Conservation (phyloP, 805 yeast species). For the Lipomyces lipofer region DNA sequence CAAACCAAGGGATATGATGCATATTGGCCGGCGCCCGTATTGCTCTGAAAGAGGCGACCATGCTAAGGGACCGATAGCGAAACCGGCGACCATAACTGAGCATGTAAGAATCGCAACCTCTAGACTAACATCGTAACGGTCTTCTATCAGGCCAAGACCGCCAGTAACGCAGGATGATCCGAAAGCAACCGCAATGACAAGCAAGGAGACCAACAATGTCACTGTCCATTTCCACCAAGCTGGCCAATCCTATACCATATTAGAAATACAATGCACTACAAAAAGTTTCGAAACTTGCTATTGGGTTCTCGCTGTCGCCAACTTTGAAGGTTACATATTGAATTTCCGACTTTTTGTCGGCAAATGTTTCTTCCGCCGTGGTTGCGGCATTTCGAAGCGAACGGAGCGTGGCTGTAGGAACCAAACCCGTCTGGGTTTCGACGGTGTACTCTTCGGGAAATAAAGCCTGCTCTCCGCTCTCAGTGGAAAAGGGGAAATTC, state of each 20-base stretch:
- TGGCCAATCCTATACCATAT: conserved; percentile 14
- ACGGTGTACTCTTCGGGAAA: conserved; percentile 88
- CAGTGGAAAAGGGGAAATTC: conserved; percentile 47
- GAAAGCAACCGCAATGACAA: conserved; percentile 86
- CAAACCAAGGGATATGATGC: conserved; percentile 68
- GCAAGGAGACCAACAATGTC: conserved; percentile 63
- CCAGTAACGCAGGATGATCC: conserved; percentile 91
- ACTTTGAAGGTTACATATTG: conserved; percentile 80
- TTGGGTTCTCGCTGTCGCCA: conserved; percentile 86
- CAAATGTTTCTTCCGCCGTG: conserved; percentile 31
- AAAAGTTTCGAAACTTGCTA: conserved; percentile 16
- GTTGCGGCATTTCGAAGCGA: not conserved
- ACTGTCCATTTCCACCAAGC: conserved; percentile 39
- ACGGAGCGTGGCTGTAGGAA: conserved; percentile 57
- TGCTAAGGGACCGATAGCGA: conserved; percentile 77
- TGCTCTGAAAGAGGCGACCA: conserved; percentile 89
- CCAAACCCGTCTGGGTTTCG: conserved; percentile 85
- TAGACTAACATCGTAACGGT: conserved; percentile 64
- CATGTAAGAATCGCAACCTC: conserved; percentile 80
- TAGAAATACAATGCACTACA: not conserved
- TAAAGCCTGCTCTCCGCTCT: conserved; percentile 40
- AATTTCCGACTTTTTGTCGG: conserved; percentile 41
- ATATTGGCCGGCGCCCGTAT: conserved; percentile 81
- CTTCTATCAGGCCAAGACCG: conserved; percentile 64
- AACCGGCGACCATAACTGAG: conserved; percentile 85